These are phyloP conservation scores for Petasospora fabianii DNA, from an alignment of 1,139 yeast species.

Conservation along the genomic window DNA sequence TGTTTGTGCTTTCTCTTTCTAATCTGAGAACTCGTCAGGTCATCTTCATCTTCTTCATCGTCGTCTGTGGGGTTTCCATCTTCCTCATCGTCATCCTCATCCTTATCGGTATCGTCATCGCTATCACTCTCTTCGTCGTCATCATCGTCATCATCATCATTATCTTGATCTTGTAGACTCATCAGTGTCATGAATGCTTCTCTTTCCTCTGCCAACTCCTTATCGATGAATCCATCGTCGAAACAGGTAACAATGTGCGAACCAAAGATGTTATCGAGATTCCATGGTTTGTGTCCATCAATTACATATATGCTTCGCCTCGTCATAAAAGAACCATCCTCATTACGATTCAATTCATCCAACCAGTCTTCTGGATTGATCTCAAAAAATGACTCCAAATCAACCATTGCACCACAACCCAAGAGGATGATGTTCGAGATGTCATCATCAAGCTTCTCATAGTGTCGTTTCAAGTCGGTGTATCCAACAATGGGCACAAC, in stretches of 20 bases:
- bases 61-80: conserved; percentile 26
- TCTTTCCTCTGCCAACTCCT: conserved; percentile 48
- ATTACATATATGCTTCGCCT: conserved; percentile 66
- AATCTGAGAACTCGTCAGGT: conserved; percentile 29
- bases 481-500: conserved; percentile 94
- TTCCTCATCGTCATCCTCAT: conserved; percentile 28
- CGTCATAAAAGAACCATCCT: conserved; percentile 28
- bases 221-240: conserved; percentile 79
- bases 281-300: conserved; percentile 97
- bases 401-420: conserved; percentile 96
- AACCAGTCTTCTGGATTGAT: conserved; percentile 51
- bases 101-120: conserved; percentile 31
- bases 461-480: conserved; percentile 66
- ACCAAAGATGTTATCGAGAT: conserved; percentile 86
- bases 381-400: conserved; percentile 74
- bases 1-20: conserved; percentile 35
- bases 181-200: conserved; percentile 52
- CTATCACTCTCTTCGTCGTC: conserved; percentile 31
- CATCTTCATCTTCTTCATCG: conserved; percentile 37
- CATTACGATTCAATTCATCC: conserved; percentile 22
- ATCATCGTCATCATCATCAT: conserved; percentile 30
- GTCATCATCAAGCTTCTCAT: conserved; percentile 61
- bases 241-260: conserved; percentile 76
- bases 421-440: conserved; percentile 74
- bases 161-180: conserved; percentile 30